Evolutionary conservation across 202 grass and related monocot genomes (phyloP).

Genomic region (Digitaria exilis): DNA sequence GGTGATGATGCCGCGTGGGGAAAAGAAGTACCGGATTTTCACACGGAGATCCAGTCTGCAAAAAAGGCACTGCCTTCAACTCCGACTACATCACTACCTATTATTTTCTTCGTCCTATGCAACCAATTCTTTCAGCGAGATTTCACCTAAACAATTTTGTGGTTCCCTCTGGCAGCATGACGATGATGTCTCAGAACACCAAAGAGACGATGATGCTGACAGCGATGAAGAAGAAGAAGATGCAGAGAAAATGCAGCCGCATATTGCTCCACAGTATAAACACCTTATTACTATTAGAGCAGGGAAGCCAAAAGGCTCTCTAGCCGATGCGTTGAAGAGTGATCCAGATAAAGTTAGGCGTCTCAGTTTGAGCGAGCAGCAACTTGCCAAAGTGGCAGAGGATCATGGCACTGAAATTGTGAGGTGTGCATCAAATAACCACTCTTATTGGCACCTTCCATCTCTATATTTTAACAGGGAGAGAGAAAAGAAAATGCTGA

Average conservation of each 20-base stretch:
- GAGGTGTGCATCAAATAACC: slow-evolving; percentile 48
- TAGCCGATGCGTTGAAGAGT: slow-evolving; percentile 64
- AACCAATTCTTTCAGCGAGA: background rate
- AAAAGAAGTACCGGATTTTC: slow-evolving; percentile 79
- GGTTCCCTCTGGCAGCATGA: slow-evolving; percentile 41
- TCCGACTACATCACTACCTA: background rate
- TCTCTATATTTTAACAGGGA: background rate
- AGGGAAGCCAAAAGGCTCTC: slow-evolving; percentile 86
- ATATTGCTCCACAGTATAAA: slow-evolving; percentile 66
- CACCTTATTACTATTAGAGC: slow-evolving; percentile 82
- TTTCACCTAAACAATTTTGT: slow-evolving; percentile 4
- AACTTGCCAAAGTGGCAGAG: slow-evolving; percentile 71
- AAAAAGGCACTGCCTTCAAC: slow-evolving; percentile 30
- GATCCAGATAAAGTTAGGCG: slow-evolving; percentile 80
- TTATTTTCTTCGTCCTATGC: background rate
- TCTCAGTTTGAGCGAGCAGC: slow-evolving; percentile 87
- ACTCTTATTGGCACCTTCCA: slow-evolving; percentile 2
- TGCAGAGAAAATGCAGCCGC: slow-evolving; percentile 39
- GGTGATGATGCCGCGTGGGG: slow-evolving; percentile 78
- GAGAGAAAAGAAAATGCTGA: background rate
- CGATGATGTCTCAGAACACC: slow-evolving; percentile 28
- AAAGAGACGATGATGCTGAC: slow-evolving; percentile 15
- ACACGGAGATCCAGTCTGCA: slow-evolving; percentile 58
- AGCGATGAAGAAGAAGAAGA: slow-evolving; percentile 42
- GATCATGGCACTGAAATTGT: slow-evolving; percentile 68